Percentiles rank a stretch among this genome's conserved stretches.
Conservation (phyloP, 2,329 filamentous ascomycete species). For the Xylariales sp. region DNA sequence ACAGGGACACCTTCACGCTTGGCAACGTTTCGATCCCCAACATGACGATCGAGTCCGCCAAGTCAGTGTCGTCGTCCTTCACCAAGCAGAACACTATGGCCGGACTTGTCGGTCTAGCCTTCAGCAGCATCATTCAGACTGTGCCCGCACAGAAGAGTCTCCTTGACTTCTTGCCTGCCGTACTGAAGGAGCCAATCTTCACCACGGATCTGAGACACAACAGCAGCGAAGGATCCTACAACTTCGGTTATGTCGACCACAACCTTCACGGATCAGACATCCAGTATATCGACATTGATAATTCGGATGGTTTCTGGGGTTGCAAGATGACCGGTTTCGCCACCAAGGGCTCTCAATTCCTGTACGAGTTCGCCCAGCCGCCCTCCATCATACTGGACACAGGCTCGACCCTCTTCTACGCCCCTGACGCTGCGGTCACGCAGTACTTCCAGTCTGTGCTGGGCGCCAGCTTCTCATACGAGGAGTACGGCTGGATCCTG, state of each 20-base stretch:
- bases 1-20: constrained; percentile 44
- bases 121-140: constrained; percentile 40
- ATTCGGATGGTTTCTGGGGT: constrained; percentile 42
- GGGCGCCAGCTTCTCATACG: constrained; percentile 43
- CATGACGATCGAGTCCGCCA: constrained; percentile 46
- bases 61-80: constrained; percentile 35
- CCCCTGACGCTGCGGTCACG: constrained; percentile 49
- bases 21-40: constrained; percentile 38
- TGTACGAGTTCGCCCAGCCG: constrained; percentile 35
- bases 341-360: constrained; percentile 25
- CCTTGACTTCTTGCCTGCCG: constrained; percentile 37
- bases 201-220: constrained; percentile 45
- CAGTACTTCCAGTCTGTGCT: constrained; percentile 56
- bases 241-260: constrained; percentile 46
- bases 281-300: constrained; percentile 46
- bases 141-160: constrained; percentile 38
- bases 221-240: constrained; percentile 39
- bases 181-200: constrained; percentile 39
- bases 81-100: constrained; percentile 38
- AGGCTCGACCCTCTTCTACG: constrained; percentile 62
- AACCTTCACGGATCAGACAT: constrained; percentile 34
- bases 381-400: constrained; percentile 59
- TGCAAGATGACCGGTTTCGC: constrained; percentile 31
- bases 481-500: constrained; percentile 48
- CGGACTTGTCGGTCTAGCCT: constrained; percentile 49